Base-by-base conservation (phyloP, 2,329 filamentous ascomycete species). In the Diaporthe nobilis region DNA sequence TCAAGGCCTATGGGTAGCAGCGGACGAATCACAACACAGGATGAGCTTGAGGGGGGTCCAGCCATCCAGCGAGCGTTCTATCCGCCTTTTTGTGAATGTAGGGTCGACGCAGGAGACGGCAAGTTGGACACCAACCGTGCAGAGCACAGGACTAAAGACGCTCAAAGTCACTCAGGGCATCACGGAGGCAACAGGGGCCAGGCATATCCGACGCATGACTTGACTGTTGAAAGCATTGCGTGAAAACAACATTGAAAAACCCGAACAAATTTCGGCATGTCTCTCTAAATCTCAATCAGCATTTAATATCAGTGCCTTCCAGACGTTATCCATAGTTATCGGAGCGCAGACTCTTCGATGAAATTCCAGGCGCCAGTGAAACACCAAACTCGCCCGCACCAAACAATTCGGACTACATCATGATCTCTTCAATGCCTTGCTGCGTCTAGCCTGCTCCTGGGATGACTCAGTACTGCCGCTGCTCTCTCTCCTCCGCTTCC, bases 401-500 rank as follows among this genome's bases (percentile, higher is more conserved):
- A 49, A 15, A 31, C 3, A 7, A 65, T 51, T 25, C 7, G 3
- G n/a, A 4, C 13, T 7, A 37, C 10, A 37, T 51, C 20, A n/a
- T 51, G 31, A 34, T 9, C 5, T 9, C 63, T 8, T 34, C n/a
- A 9, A 68, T 1, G 10, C 8, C 22, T 22, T 53, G 37, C 12
- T 68, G 31, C 31, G 9, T 17, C 25, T 68, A 8, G 10, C 3
- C 20, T 25, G 20, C 8, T 68, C 65, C 31, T 39, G 31, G 4
- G 22, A 12, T 10, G 47, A 55, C 1, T 8, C 1, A 28, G 22
- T 15, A 49, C 17, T 53, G 15, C 28, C 20, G 12, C 22, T 4
- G 47, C 28, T 28, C 5, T 68, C 65, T 22, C 47, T 34, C 39
- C 20, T 68, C 47, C 67, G 49, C 67, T 47, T 71, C 49, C 34